Conservation (phyloP, 2,329 filamentous ascomycete species). For the Aspergillus quadrilineatus region DNA sequence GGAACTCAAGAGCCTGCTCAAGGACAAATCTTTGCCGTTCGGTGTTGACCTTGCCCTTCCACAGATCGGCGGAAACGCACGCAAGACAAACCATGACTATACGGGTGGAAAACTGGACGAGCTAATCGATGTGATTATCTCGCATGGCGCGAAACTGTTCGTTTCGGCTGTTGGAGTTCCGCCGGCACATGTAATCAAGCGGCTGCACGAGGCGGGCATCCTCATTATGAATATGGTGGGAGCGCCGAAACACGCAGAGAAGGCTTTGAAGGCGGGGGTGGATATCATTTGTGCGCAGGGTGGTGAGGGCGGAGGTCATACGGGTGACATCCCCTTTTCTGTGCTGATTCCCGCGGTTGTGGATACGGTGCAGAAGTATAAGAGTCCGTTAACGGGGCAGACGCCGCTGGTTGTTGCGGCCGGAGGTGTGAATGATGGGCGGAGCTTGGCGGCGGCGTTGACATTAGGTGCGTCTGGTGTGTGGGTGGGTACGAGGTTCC, state of each 20-base stretch:
- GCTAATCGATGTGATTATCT: constrained; percentile 81
- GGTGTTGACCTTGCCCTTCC: constrained; percentile 89
- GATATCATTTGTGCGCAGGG: constrained; percentile 92
- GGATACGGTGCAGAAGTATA: constrained; percentile 74
- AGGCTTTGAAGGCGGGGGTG: constrained; percentile 80
- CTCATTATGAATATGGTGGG: constrained; percentile 98
- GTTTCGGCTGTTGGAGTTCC: constrained; percentile 88
- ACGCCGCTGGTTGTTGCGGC: constrained; percentile 82
- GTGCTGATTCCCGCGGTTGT: constrained; percentile 84
- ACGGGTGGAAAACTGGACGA: constrained; percentile 85
- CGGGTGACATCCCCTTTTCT: constrained; percentile 80
- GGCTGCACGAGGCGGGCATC: constrained; percentile 75
- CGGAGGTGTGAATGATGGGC: constrained; percentile 80
- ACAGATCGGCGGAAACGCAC: constrained; percentile 77
- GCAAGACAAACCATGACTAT: constrained; percentile 95
- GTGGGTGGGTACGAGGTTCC: constrained; percentile 93
- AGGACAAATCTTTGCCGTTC: constrained; percentile 70
- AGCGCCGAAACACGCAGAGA: constrained; percentile 84
- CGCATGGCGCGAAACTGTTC: constrained; percentile 79
- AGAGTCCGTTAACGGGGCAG: constrained; percentile 67
- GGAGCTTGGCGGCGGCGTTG: constrained; percentile 74
- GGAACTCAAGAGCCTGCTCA: constrained; percentile 76
- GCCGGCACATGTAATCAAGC: constrained; percentile 68
- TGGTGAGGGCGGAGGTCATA: constrained; percentile 90
- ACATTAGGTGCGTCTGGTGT: constrained; percentile 87